phyloP scores from a whole-genome alignment of 1,284 basidiomycete genomes.

The Leccinum pachyderme region DNA sequence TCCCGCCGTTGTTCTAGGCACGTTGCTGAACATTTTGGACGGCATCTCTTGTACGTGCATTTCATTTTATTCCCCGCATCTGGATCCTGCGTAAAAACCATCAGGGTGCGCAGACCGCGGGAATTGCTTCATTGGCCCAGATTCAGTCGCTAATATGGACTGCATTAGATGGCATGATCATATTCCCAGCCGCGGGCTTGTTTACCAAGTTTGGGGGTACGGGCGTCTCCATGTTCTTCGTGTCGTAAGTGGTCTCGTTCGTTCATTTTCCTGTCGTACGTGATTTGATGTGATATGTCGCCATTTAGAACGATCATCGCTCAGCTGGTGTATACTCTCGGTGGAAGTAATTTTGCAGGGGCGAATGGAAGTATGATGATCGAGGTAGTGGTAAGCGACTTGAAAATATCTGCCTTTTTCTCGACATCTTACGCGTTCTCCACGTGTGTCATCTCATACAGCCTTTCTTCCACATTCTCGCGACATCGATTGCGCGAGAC shows the following conservation, averaged over 20 bases:
- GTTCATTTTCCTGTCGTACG: not conserved
- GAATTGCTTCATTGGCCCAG: not conserved
- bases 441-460: slow-evolving; percentile 25
- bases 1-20: slow-evolving; percentile 86
- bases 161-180: slow-evolving; percentile 75
- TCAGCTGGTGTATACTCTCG: slow-evolving; percentile 84
- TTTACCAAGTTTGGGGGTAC: slow-evolving; percentile 84
- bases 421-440: not conserved
- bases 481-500: slow-evolving; percentile 70
- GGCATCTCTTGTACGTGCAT: slow-evolving; percentile 79
- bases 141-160: slow-evolving; percentile 9
- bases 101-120: slow-evolving; percentile 4
- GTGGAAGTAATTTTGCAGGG: slow-evolving; percentile 85
- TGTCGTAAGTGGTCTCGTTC: slow-evolving; percentile 52
- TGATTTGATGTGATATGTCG: not conserved
- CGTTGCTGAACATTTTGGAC: slow-evolving; percentile 89
- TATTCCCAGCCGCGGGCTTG: slow-evolving; percentile 82
- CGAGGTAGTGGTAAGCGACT: slow-evolving; percentile 79
- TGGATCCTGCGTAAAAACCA: slow-evolving; percentile 8
- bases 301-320: slow-evolving; percentile 52
- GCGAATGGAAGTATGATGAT: slow-evolving; percentile 99
- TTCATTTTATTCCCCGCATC: slow-evolving; percentile 2
- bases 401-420: not conserved
- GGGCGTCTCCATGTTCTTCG: slow-evolving; percentile 95
- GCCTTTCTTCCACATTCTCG: slow-evolving; percentile 96